Conservation (phyloP, 1,284 basidiomycete species). For the Leucoagaricus sp. region DNA sequence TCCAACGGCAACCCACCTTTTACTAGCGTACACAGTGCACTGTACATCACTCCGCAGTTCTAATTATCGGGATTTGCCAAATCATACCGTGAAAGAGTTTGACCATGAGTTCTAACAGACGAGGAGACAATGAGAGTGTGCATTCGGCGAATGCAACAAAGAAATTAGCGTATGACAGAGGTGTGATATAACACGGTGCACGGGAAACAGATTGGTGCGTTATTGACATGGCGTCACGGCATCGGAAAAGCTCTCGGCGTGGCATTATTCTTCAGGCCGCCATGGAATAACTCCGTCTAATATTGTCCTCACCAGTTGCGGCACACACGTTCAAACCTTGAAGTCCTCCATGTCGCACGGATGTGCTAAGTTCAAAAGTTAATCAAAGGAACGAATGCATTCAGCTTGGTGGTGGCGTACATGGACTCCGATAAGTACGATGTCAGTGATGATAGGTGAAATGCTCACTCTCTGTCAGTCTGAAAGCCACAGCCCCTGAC, state of each 20-base stretch:
- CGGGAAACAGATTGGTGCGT: constrained; percentile 58
- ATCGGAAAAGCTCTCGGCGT: constrained; percentile 64
- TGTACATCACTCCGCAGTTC: constrained; percentile 62
- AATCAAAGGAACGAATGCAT: constrained; percentile 7
- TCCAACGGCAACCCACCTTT: constrained; percentile 46
- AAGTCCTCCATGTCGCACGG: constrained; percentile 85
- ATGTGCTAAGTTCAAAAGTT: constrained; percentile 47
- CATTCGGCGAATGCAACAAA: background rate
- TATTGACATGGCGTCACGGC: constrained; percentile 54
- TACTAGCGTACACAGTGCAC: constrained; percentile 52
- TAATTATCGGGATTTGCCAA: constrained; percentile 68
- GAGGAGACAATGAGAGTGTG: background rate
- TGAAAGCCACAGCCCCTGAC: too few relatives aligned
- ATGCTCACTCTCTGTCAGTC: too few relatives aligned
- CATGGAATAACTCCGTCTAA: constrained; percentile 65
- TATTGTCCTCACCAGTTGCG: constrained; percentile 58
- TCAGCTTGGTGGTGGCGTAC: constrained; percentile 37
- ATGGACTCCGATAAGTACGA: constrained; percentile 55
- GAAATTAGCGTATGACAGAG: constrained; percentile 58
- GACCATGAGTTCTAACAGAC: constrained; percentile 52
- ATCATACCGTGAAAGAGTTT: constrained; percentile 76
- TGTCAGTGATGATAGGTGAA: too few relatives aligned
- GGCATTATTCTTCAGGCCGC: constrained; percentile 64
- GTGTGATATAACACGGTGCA: constrained; percentile 66
- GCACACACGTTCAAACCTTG: constrained; percentile 66